Conservation (phyloP, 2,329 filamentous ascomycete genomes). For the Penicillium carneum region DNA sequence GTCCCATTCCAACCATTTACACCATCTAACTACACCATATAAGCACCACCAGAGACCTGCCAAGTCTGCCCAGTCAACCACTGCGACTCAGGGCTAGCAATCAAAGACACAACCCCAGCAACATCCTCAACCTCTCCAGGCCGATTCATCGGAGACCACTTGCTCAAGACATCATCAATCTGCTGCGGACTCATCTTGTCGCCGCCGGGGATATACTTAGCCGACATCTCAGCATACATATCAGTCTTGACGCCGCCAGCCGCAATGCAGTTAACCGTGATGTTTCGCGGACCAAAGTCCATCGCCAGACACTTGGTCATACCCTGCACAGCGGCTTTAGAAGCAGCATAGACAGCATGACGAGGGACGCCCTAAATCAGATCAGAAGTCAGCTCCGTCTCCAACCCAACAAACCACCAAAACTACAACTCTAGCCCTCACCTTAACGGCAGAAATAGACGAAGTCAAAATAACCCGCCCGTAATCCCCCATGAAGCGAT, state of each 20-base stretch:
- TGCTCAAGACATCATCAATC: constrained; percentile 30
- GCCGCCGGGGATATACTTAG: constrained; percentile 33
- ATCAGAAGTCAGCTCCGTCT: neutral
- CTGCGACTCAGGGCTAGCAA: constrained; percentile 36
- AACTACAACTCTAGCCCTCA: constrained; percentile 1
- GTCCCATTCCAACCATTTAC: constrained; percentile 5
- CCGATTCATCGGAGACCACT: constrained; percentile 35
- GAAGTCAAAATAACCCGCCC: constrained; percentile 34
- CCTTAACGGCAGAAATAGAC: constrained; percentile 35
- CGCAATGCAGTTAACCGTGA: constrained; percentile 36
- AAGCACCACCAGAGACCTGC: constrained; percentile 34
- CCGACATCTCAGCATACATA: constrained; percentile 34
- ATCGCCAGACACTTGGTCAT: constrained; percentile 37
- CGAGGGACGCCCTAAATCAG: constrained; percentile 28
- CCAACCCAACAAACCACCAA: neutral
- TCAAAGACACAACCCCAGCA: constrained; percentile 31
- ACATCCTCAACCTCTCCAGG: constrained; percentile 33
- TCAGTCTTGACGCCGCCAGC: constrained; percentile 36
- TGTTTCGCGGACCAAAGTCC: constrained; percentile 33
- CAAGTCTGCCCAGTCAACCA: constrained; percentile 39
- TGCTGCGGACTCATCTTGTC: constrained; percentile 29
- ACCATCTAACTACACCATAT: constrained; percentile 27
- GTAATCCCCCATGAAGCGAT: constrained; percentile 31
- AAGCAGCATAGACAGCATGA: constrained; percentile 34
- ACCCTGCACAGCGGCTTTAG: constrained; percentile 34